A percentile compares a stretch with the other conserved stretches of the same genome.
Conservation (phyloP, 768 basidiomycete species). For the Dentipellis sp. region DNA sequence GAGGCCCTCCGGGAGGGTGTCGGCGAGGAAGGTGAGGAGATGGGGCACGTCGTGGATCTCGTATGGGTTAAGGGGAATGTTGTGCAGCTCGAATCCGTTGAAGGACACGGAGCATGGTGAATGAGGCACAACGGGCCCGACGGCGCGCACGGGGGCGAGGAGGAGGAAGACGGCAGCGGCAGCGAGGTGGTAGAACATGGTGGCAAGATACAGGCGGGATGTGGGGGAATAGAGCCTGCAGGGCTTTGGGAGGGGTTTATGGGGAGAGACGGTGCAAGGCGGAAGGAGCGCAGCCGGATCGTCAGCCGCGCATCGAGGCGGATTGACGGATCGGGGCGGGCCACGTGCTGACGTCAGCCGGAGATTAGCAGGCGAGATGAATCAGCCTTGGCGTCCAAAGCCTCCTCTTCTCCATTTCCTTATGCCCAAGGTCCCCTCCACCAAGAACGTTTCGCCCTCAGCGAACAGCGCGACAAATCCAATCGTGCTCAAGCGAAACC, state of each 20-base stretch:
- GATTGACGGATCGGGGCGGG: too few relatives aligned
- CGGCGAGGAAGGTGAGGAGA: slow-evolving; percentile 1
- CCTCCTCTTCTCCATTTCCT: background rate
- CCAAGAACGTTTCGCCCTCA: slow-evolving; percentile 10
- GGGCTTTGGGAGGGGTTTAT: too few relatives aligned
- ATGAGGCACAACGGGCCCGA: background rate
- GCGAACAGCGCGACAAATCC: slow-evolving; percentile 9
- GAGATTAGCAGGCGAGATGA: background rate
- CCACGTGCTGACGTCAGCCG: background rate
- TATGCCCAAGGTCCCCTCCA: slow-evolving; percentile 10
- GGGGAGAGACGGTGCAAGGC: too few relatives aligned
- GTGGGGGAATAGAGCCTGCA: background rate
- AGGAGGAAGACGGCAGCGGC: background rate
- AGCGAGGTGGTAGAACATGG: background rate
- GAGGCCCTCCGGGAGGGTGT: background rate
- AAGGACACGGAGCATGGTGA: slow-evolving; percentile 1
- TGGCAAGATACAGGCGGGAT: background rate
- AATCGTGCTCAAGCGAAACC: slow-evolving; percentile 21
- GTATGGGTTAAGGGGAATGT: background rate
- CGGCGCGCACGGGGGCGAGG: background rate
- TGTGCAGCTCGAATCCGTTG: slow-evolving; percentile 1
- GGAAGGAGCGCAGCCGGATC: too few relatives aligned
- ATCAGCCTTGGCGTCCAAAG: background rate
- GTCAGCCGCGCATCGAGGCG: too few relatives aligned
- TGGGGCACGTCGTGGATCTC: background rate